Conservation (phyloP, 2,329 filamentous ascomycete species). For the Daldinia eschscholtzii region DNA sequence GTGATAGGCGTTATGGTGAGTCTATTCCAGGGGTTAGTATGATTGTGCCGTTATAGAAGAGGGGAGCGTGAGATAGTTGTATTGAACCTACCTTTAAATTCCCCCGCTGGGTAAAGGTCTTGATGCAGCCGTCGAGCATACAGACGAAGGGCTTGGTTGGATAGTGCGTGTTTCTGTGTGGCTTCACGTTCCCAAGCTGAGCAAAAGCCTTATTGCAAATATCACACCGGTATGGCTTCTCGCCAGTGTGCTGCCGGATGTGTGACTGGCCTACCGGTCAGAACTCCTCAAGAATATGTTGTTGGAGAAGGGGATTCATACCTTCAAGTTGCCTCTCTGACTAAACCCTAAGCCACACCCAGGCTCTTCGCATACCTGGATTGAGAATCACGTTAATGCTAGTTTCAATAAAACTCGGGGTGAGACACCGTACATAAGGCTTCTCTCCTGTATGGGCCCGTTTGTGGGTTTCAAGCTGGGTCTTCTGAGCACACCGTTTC, state of each 20-base stretch:
- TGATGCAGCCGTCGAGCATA: slow-evolving; percentile 77
- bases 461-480: slow-evolving; percentile 90
- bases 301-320: slow-evolving; percentile 51
- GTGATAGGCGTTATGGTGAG: slow-evolving; percentile 94
- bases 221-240: slow-evolving; percentile 36
- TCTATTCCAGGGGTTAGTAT: slow-evolving; percentile 23
- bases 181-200: slow-evolving; percentile 41
- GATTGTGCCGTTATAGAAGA: background rate
- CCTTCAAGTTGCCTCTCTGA: slow-evolving; percentile 93
- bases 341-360: slow-evolving; percentile 80
- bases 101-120: slow-evolving; percentile 88
- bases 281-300: background rate
- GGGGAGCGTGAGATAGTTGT: background rate
- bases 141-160: slow-evolving; percentile 61
- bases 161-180: slow-evolving; percentile 40
- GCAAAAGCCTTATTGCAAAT: slow-evolving; percentile 39
- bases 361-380: slow-evolving; percentile 43
- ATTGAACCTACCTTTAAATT: slow-evolving; percentile 79
- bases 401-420: background rate
- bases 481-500: slow-evolving; percentile 91
- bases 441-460: slow-evolving; percentile 90
- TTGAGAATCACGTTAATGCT: slow-evolving; percentile 1
- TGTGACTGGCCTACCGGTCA: slow-evolving; percentile 33
- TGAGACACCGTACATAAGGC: slow-evolving; percentile 77
- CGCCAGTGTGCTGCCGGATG: slow-evolving; percentile 35